Base-by-base conservation (phyloP, 2,329 filamentous ascomycete species). In the Aureobasidium sp. region DNA sequence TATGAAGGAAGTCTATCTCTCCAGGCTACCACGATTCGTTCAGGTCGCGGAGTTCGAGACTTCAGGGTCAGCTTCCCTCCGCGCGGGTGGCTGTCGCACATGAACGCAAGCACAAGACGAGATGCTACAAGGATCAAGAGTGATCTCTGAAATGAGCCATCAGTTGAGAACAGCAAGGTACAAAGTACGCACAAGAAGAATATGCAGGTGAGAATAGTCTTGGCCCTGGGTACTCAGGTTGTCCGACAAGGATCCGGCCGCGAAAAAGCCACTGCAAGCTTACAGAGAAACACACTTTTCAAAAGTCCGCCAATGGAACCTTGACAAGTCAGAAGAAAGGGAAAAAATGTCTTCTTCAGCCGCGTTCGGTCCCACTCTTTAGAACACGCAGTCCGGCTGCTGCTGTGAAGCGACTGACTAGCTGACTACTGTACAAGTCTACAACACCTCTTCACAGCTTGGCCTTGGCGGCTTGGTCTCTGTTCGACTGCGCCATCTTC, bases 401-500 rank as follows among this genome's bases (percentile, higher is more conserved):
- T 41, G 36, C 11, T 47, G 44, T 25, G 27, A 21, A 30, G 27
- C 45, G 3, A 7, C 14, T 37, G 34, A 27, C 16, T 6, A 29
- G 13, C 21, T 21, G 21, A 21, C 21, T 21, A 21, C 21, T 21
- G 13, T 8, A 44, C 11, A 21, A 44, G 41, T 29, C n/a, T 16
- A 7, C n/a, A 48, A 29, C 21, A 30, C 3, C 27, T 32, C 14
- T 41, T 45, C 29, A 57, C 4, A 57, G 21, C 53, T 45, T 57
- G 27, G 53, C 53, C 53, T 57, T 57, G 53, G 53, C 39, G 36
- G 39, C 41, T 47, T 57, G 53, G 47, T 82, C 80, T 61, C 82
- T 76, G 57, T 79, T 78, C 65, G 74, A 72, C 76, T 88, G 85
- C 67, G 82, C 81, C 70, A 84, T 86, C 71, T 80, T 80, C 65